Evolutionary conservation across 768 basidiomycete species (phyloP).

Genomic region (Auriscalpium vulgare): DNA sequence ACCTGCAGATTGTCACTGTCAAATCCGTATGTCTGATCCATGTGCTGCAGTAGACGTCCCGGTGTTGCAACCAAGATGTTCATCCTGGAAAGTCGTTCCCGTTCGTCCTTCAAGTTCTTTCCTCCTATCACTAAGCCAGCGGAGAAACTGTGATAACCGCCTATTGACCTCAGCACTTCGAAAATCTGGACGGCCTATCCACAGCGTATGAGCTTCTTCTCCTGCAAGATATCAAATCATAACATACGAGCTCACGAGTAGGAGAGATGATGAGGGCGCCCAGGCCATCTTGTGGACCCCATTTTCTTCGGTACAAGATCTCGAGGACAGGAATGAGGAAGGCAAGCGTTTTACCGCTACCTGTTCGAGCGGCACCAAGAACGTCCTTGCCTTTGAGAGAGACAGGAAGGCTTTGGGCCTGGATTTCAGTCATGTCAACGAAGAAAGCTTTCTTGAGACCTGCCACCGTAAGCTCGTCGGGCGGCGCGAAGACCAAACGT

Average conservation of each 20-base stretch:
- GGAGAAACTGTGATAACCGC: constrained; percentile 84
- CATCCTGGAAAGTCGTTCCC: constrained; percentile 83
- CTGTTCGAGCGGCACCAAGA: constrained; percentile 61
- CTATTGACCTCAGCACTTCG: constrained; percentile 89
- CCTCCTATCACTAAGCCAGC: constrained; percentile 95
- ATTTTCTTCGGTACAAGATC: constrained; percentile 53
- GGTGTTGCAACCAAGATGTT: constrained; percentile 99
- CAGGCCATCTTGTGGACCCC: constrained; percentile 67
- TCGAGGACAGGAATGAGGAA: constrained; percentile 65
- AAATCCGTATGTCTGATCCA: constrained; percentile 97
- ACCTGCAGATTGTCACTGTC: constrained; percentile 87
- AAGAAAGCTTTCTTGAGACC: constrained; percentile 87
- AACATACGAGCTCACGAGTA: constrained; percentile 78
- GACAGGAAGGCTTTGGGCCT: constrained; percentile 49
- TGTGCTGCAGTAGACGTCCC: constrained; percentile 89
- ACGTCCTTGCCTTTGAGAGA: constrained; percentile 59
- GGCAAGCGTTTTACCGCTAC: constrained; percentile 69
- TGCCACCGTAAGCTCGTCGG: constrained; percentile 19
- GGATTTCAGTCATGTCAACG: constrained; percentile 79
- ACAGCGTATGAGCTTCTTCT: not conserved
- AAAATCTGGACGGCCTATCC: constrained; percentile 94
- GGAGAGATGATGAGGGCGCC: constrained; percentile 93
- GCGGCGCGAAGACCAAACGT: not conserved
- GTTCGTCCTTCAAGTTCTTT: constrained; percentile 90
- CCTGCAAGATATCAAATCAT: constrained; percentile 8